Evolutionary conservation across 2,329 filamentous ascomycete genomes (phyloP), one percentile per base, ranked within the genome.

Genomic region (Ceratocystis smalleyi): DNA sequence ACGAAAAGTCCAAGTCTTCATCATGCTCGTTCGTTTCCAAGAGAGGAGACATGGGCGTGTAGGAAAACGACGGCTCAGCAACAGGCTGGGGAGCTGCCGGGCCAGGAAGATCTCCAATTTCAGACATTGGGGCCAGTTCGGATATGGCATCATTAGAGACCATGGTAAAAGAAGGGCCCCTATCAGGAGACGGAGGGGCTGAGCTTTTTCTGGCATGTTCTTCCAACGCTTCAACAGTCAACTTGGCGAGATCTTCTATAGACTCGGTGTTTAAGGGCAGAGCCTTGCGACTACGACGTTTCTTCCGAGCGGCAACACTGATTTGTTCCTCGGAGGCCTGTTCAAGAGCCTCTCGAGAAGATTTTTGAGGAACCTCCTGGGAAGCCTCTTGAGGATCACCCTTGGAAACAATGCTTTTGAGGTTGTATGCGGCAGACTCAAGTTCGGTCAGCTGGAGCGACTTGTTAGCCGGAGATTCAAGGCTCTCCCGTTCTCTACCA

Each of bases 1-100:
- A 64, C 5, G 65, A 65, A 30, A 66, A 66, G 40, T 66, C 65
- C 2, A 66, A 54, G 24, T 66, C 65, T 24, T 64, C 40, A 19
- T 66, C 62, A 22, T 60, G 59, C 19, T 66, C 65, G 27, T 64
- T 60, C 19, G 43, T 35, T 17, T 62, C 61, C 8, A 57, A 7
- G 22, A 61, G 8, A 12, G 59, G 35, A 19, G 43, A 59, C 49
- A 54, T 45, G n/a, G 62, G 27, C 10, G 54, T 45, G 40, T 59
- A 51, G 7, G 43, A 19, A 22, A 43, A 55, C 32, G 59, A 40
- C 24, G 62, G 54, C 19, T 61, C 63, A 0, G 47, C 19, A 54
- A 49, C 12, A 3, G 15, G 17, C 30, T 59, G 62, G 8, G 61
- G 62, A 19, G 40, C n/a, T n/a, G 24, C 30, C 15, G 32, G 54